phyloP scores from a whole-genome alignment of 2,329 filamentous ascomycete species.

The Ascochyta pisi region DNA sequence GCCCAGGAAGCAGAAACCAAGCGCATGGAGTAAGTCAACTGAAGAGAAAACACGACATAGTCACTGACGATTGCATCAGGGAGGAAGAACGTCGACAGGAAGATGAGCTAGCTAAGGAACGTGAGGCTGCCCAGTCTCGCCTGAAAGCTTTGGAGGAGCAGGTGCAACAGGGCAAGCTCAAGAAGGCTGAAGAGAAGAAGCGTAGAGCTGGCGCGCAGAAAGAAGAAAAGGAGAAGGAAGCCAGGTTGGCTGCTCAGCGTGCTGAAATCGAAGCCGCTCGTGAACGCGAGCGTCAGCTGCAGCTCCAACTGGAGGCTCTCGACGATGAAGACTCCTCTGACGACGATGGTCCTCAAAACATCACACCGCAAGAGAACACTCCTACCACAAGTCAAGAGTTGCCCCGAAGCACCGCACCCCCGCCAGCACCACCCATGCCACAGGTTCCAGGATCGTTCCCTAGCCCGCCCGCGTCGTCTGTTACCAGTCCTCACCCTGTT shows the following conservation, averaged over 20 bases:
- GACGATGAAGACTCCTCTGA: conserved; percentile 73
- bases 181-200: conserved; percentile 95
- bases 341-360: conserved; percentile 77
- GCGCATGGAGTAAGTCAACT: conserved; percentile 78
- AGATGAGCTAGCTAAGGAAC: conserved; percentile 79
- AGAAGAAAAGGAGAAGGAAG: conserved; percentile 87
- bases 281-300: conserved; percentile 87
- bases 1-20: conserved; percentile 76
- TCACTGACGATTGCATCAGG: conserved; percentile 58
- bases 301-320: conserved; percentile 81
- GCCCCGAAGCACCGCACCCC: conserved; percentile 52
- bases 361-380: conserved; percentile 67
- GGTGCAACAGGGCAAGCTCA: conserved; percentile 89
- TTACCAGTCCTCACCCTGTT: conserved; percentile 58
- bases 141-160: conserved; percentile 92
- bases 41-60: neutral
- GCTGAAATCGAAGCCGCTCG: conserved; percentile 92
- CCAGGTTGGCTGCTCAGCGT: conserved; percentile 80
- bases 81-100: conserved; percentile 76
- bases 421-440: conserved; percentile 55
- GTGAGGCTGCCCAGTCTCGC: conserved; percentile 79
- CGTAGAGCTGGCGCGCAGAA: conserved; percentile 86
- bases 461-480: conserved; percentile 57
- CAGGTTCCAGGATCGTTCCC: conserved; percentile 53
- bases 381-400: conserved; percentile 65